These are phyloP conservation scores for Agaricus sinodeliciosus DNA, from an alignment of 768 basidiomycete species.

Conservation along the genomic window DNA sequence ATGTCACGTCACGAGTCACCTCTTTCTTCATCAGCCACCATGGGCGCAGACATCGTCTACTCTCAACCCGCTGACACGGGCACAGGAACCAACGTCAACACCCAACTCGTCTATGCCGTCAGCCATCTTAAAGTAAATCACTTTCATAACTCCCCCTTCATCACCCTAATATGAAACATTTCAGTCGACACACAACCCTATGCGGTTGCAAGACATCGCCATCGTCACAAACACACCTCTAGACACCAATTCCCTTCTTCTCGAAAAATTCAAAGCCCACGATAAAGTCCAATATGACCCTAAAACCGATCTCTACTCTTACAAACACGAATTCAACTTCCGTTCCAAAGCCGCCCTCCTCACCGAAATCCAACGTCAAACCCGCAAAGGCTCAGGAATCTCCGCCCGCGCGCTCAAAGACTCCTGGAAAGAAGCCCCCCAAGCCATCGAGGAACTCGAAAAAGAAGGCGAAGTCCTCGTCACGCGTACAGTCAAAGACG, in stretches of 20 bases:
- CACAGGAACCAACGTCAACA: slow-evolving; percentile 75
- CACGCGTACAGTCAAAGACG: slow-evolving; percentile 27
- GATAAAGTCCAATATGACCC: slow-evolving; percentile 76
- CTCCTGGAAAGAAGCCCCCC: slow-evolving; percentile 84
- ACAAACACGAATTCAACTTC: slow-evolving; percentile 84
- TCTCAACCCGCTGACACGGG: slow-evolving; percentile 88
- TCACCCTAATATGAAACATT: not conserved
- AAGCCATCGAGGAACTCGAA: slow-evolving; percentile 21
- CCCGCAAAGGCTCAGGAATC: slow-evolving; percentile 78
- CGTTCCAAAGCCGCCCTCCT: slow-evolving; percentile 78
- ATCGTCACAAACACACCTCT: slow-evolving; percentile 75
- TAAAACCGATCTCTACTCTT: slow-evolving; percentile 81
- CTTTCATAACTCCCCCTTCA: not conserved
- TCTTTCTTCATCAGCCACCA: not conserved
- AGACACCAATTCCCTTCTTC: slow-evolving; percentile 59
- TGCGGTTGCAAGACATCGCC: slow-evolving; percentile 84
- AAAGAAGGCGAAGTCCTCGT: slow-evolving; percentile 39
- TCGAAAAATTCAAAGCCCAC: slow-evolving; percentile 79
- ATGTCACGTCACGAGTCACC: not conserved
- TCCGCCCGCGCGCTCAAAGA: slow-evolving; percentile 82
- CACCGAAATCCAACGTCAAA: slow-evolving; percentile 81
- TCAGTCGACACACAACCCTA: slow-evolving; percentile 67
- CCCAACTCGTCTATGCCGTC: slow-evolving; percentile 81
- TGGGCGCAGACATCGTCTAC: slow-evolving; percentile 58
- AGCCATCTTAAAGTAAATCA: slow-evolving; percentile 66